Evolutionary conservation across 495 filamentous ascomycete species (phyloP), one percentile per base, ranked within the genome.

Genomic region (Lasiosphaeria hispida): DNA sequence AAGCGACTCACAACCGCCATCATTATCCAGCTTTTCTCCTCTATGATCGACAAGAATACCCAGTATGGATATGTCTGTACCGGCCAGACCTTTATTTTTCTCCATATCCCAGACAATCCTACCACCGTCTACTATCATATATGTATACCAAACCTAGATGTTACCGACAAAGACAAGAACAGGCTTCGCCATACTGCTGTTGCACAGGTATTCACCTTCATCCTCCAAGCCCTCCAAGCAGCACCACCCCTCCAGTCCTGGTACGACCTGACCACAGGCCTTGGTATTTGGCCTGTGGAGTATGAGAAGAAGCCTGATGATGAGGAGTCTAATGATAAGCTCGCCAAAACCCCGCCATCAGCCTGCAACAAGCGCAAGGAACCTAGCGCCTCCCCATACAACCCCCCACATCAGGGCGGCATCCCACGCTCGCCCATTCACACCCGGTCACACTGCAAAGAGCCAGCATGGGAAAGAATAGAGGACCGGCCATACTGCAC

Each of bases 141-240:
- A 11, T 74, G 61, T 15, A 68, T 76, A n/a, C 76, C 74, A 10
- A 63, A 69, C 36, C 43, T 60, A n/a, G 77, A 80, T 48, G 68
- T 79, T 23, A 23, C 62, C 0, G 59, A 64, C 18, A 62, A 74
- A 33, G 62, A 69, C 43, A 53, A 71, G 42, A 53, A 60, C 55
- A 61, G 67, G 49, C 64, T 80, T 53, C 63, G 74, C 62, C 70
- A 66, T 38, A 82, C 76, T 0, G 73, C 76, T 8, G 67, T 75
- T 23, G 72, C 73, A 7, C 72, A 79, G 60, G 71, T 80, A 45
- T 73, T 80, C 59, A 72, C 72, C 40, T 81, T 83, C 57, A 71
- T 68, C 49, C 61, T 83, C 53, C 69, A 75, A 59, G 73, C 70
- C 38, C 72, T 80, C 43, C 58, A 62, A 48, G 60, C 66, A 33